Base-by-base conservation (phyloP, 164 flowering plant genomes). In the Vitis rotundifolia region DNA sequence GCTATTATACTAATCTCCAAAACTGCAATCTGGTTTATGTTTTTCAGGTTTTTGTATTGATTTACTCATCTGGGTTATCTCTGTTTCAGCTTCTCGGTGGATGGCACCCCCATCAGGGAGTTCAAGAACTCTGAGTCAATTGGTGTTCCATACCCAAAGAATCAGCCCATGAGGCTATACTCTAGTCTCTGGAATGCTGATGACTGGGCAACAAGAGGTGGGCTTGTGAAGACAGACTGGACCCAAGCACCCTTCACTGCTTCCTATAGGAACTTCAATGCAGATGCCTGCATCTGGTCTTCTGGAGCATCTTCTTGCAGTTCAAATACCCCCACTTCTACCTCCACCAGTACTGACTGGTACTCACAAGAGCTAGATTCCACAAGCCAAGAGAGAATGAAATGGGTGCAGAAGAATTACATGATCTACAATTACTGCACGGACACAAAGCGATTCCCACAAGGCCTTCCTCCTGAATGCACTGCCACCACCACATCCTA, bases 191-290 rank as follows among this genome's bases (percentile, higher is more conserved):
- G 83, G 85, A 77, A 75, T 14, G 80, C 82, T 7, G 84, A 81
- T 9, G 82, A 82, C 28, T 79, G 85, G 82, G 82, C 85, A 3
- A 79, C 85, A 5, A 63, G 79, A 51, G 81, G 81, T 18, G 81
- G 85, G 3, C 73, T 72, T 6, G 74, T 79, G n/a, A 82, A 79
- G 74, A 82, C 79, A 10, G 81, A 82, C 29, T 82, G 86, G 83
- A 59, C 68, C 9, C 61, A 76, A 29, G 86, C 86, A 16, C 86
- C 86, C 5, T 82, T 82, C 72, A 77, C 74, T 9, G 81, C 79
- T 13, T 76, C 75, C 26, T 76, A 70, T 61, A 49, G 70, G 26
- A 73, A 74, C 66, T 76, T 81, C 76, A 72, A 58, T 8, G 71
- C 57, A 29, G 48, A 71, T 68, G 80, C 73, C 5, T 80, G 83